These are phyloP conservation scores for Lophiotrema nucula DNA, from an alignment of 495 filamentous ascomycete genomes.

Conservation along the genomic window DNA sequence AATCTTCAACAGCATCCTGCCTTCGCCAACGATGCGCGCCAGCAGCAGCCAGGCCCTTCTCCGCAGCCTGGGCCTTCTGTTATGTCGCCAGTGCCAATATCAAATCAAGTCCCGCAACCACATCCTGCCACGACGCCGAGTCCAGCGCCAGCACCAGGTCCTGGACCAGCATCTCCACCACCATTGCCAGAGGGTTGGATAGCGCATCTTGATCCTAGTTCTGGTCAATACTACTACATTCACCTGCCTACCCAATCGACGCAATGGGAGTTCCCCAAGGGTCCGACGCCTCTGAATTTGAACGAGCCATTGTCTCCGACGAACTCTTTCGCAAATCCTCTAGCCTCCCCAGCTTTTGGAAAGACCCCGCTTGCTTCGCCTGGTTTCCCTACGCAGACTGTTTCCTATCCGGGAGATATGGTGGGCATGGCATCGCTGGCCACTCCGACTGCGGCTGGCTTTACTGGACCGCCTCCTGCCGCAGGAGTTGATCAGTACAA, in stretches of 20 bases:
- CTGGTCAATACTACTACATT: slow-evolving; percentile 98
- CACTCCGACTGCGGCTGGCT: slow-evolving; percentile 65
- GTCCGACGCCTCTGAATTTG: slow-evolving; percentile 77
- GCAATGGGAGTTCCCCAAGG: slow-evolving; percentile 98
- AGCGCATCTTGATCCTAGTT: slow-evolving; percentile 89
- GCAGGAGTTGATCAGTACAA: slow-evolving; percentile 92
- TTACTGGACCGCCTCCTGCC: slow-evolving; percentile 78
- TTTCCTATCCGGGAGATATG: slow-evolving; percentile 64
- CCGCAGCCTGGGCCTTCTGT: slow-evolving; percentile 35
- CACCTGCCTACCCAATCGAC: slow-evolving; percentile 94
- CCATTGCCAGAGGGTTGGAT: slow-evolving; percentile 98
- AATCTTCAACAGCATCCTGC: slow-evolving; percentile 69
- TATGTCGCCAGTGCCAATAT: slow-evolving; percentile 16
- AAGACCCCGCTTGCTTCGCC: slow-evolving; percentile 70
- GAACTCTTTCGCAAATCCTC: slow-evolving; percentile 69
- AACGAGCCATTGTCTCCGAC: slow-evolving; percentile 80
- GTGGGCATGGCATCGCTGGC: slow-evolving; percentile 71
- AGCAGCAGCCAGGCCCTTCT: slow-evolving; percentile 34
- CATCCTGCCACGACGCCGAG: slow-evolving; percentile 33
- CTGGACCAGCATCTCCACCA: slow-evolving; percentile 77
- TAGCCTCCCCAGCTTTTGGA: slow-evolving; percentile 70
- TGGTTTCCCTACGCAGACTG: slow-evolving; percentile 56
- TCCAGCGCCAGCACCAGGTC: slow-evolving; percentile 53
- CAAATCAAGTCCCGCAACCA: slow-evolving; percentile 13
- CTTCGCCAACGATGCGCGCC: slow-evolving; percentile 74